These are phyloP conservation scores for Debaryomyces prosopidis DNA, from an alignment of 805 yeast species.

Conservation along the genomic window DNA sequence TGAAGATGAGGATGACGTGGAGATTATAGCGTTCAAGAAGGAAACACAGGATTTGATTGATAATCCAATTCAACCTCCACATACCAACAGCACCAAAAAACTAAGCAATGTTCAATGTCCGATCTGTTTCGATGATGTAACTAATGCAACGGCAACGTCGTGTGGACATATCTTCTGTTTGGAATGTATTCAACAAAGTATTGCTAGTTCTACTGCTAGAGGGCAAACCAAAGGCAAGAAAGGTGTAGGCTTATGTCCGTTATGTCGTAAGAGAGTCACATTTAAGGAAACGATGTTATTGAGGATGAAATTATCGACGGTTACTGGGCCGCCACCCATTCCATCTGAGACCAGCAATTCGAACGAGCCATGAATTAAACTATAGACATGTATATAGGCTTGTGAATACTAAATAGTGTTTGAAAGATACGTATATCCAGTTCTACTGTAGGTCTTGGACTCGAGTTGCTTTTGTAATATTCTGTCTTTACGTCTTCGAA, in stretches of 20 bases:
- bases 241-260: slow-evolving; percentile 45
- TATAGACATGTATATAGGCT: neutral
- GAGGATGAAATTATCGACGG: slow-evolving; percentile 18
- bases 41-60: slow-evolving; percentile 36
- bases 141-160: slow-evolving; percentile 39
- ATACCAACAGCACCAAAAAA: slow-evolving; percentile 24
- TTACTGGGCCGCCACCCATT: slow-evolving; percentile 12
- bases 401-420: neutral
- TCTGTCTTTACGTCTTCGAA: too few relatives aligned
- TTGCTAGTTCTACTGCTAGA: slow-evolving; percentile 40
- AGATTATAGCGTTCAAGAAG: slow-evolving; percentile 36
- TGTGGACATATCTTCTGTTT: slow-evolving; percentile 47
- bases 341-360: slow-evolving; percentile 3
- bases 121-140: slow-evolving; percentile 43
- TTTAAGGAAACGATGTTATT: slow-evolving; percentile 37
- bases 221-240: slow-evolving; percentile 39
- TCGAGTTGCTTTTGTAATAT: too few relatives aligned
- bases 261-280: slow-evolving; percentile 39
- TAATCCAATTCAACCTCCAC: slow-evolving; percentile 22
- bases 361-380: neutral
- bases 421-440: too few relatives aligned
- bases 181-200: slow-evolving; percentile 42
- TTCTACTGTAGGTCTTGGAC: too few relatives aligned
- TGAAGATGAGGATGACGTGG: slow-evolving; percentile 36
- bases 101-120: slow-evolving; percentile 43